Conservation (phyloP, 2,329 filamentous ascomycete species). For the Balansia obtecta region DNA sequence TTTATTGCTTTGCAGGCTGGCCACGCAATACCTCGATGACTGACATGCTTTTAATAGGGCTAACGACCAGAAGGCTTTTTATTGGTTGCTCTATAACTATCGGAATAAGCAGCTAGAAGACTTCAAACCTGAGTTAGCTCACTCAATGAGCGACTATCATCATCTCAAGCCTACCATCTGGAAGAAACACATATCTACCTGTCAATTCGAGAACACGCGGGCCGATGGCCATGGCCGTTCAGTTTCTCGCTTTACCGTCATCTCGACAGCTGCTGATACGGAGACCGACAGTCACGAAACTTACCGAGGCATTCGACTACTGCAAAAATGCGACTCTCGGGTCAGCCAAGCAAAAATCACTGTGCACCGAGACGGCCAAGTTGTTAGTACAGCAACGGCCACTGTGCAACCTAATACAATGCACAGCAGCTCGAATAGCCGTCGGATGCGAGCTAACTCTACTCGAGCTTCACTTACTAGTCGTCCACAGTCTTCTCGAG, state of each 20-base stretch:
- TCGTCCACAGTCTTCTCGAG: slow-evolving; percentile 21
- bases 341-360: slow-evolving; percentile 54
- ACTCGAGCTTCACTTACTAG: slow-evolving; percentile 17
- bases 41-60: slow-evolving; percentile 35
- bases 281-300: slow-evolving; percentile 65
- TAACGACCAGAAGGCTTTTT: slow-evolving; percentile 91
- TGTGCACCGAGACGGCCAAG: slow-evolving; percentile 44
- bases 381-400: slow-evolving; percentile 11
- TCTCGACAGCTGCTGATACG: slow-evolving; percentile 45
- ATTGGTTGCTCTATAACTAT: slow-evolving; percentile 71
- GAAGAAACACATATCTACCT: slow-evolving; percentile 49
- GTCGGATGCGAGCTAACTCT: slow-evolving; percentile 17
- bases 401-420: slow-evolving; percentile 18
- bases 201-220: slow-evolving; percentile 40
- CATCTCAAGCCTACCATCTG: slow-evolving; percentile 51
- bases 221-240: slow-evolving; percentile 37
- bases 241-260: slow-evolving; percentile 51
- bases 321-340: slow-evolving; percentile 29
- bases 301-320: slow-evolving; percentile 55
- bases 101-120: slow-evolving; percentile 77
- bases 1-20: neutral
- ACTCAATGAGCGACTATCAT: slow-evolving; percentile 86
- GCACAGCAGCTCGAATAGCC: slow-evolving; percentile 23
- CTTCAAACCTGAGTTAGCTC: slow-evolving; percentile 67
- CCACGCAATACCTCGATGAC: slow-evolving; percentile 1